Conservation (phyloP, 176 grass and related monocot genomes). For the Carex myosuroides region DNA sequence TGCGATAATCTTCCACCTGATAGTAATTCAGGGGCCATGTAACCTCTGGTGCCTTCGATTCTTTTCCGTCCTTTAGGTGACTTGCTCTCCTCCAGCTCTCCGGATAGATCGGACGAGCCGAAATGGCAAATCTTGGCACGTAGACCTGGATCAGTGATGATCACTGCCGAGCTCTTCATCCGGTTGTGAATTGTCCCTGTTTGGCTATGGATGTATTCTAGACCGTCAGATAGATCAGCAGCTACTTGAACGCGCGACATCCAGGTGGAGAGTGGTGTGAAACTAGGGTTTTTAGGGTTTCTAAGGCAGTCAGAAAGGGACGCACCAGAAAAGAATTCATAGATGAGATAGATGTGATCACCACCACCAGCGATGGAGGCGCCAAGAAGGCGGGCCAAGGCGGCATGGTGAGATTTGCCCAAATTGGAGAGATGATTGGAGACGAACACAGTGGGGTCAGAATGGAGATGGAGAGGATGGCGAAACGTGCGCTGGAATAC, state of each 20-base stretch:
- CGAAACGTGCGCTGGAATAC: slow-evolving; percentile 74
- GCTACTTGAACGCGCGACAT: slow-evolving; percentile 57
- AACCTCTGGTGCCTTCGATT: slow-evolving; percentile 73
- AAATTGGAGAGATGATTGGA: slow-evolving; percentile 26
- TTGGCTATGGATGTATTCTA: slow-evolving; percentile 79
- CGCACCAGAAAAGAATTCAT: slow-evolving; percentile 52
- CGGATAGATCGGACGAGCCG: slow-evolving; percentile 61
- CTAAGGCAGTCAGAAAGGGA: slow-evolving; percentile 53
- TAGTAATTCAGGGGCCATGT: slow-evolving; percentile 67
- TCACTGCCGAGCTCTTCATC: slow-evolving; percentile 58
- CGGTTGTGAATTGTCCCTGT: slow-evolving; percentile 68
- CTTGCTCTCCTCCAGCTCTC: slow-evolving; percentile 38
- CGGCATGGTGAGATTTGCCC: slow-evolving; percentile 72
- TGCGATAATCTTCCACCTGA: slow-evolving; percentile 25
- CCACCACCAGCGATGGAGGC: slow-evolving; percentile 52
- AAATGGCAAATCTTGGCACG: slow-evolving; percentile 79
- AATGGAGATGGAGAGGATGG: slow-evolving; percentile 20
- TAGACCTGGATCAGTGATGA: slow-evolving; percentile 48
- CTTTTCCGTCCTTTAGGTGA: slow-evolving; percentile 32
- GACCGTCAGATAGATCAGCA: slow-evolving; percentile 55
- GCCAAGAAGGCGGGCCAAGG: slow-evolving; percentile 70
- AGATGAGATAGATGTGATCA: slow-evolving; percentile 62
- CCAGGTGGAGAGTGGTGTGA: slow-evolving; percentile 67
- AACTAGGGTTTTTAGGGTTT: slow-evolving; percentile 56
- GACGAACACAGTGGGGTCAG: slow-evolving; percentile 30